Evolutionary conservation across 441 rosid genomes (phyloP).

Genomic region (Iberis amara): DNA sequence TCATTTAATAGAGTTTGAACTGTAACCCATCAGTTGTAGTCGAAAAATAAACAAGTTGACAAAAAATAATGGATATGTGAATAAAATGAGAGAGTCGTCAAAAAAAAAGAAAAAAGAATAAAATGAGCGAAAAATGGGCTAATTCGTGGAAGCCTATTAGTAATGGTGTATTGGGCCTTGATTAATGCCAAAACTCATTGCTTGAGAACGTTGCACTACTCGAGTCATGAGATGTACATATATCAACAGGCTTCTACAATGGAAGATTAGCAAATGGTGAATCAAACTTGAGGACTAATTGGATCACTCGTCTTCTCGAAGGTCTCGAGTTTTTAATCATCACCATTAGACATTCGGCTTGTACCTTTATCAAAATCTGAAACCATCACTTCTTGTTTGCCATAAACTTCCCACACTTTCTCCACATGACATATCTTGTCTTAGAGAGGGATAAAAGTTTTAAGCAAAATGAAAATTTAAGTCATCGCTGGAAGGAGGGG

Average conservation of each 20-base stretch:
- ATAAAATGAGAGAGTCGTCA: no score
- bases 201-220: conserved; percentile 16
- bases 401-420: conserved; percentile 69
- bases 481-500: conserved; percentile 72
- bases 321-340: conserved; percentile 51
- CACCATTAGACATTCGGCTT: conserved; percentile 47
- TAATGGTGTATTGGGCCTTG: no score
- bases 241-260: conserved; percentile 37
- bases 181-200: conserved; percentile 20
- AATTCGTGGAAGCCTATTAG: no score
- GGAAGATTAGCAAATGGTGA: conserved; percentile 41
- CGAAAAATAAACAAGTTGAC: no score
- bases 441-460: no score
- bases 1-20: no score
- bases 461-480: no score
- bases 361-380: conserved; percentile 43
- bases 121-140: no score
- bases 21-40: no score
- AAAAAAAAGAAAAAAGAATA: no score
- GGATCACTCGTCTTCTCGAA: conserved; percentile 49
- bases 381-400: conserved; percentile 37
- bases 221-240: conserved; percentile 28
- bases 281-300: conserved; percentile 51
- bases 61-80: no score
- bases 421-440: conserved; percentile 51